These are phyloP conservation scores for Ambrosia trifida DNA, from an alignment of 129 eudicot genomes.

Conservation along the genomic window DNA sequence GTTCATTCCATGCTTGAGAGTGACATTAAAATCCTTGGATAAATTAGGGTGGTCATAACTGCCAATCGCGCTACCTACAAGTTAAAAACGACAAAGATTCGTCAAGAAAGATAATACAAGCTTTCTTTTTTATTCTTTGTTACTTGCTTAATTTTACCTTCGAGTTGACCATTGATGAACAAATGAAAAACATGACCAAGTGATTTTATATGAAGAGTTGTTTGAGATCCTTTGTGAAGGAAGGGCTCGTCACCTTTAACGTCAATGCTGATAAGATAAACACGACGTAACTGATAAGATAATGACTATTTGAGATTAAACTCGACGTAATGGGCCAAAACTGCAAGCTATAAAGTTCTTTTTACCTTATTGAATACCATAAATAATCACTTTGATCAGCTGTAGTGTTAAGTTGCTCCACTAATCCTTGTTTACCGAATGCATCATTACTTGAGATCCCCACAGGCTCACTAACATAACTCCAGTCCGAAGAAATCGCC, in stretches of 20 bases:
- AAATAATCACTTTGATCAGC: constrained; percentile 88
- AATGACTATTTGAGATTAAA: background rate
- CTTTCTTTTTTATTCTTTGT: background rate
- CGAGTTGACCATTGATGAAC: constrained; percentile 71
- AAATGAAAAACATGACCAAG: constrained; percentile 84
- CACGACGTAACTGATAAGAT: background rate
- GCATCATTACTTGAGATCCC: constrained; percentile 72
- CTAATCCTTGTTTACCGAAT: constrained; percentile 52
- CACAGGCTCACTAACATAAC: constrained; percentile 75
- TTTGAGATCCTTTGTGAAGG: constrained; percentile 66
- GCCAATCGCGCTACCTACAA: constrained; percentile 64
- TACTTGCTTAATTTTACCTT: constrained; percentile 49
- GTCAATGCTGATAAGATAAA: constrained; percentile 42
- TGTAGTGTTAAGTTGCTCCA: constrained; percentile 91
- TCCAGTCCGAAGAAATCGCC: constrained; percentile 60
- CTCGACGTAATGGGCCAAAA: background rate
- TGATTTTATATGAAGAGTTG: constrained; percentile 72
- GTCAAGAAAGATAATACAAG: background rate
- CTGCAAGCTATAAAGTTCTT: background rate
- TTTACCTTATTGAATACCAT: constrained; percentile 92
- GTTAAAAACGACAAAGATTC: constrained; percentile 9
- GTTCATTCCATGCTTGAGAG: constrained; percentile 57
- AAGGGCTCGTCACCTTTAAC: constrained; percentile 65
- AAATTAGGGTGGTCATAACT: constrained; percentile 30
- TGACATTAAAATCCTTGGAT: constrained; percentile 52